Evolutionary conservation across 2,329 filamentous ascomycete species (phyloP).

Genomic region (Colletotrichum higginsianum): DNA sequence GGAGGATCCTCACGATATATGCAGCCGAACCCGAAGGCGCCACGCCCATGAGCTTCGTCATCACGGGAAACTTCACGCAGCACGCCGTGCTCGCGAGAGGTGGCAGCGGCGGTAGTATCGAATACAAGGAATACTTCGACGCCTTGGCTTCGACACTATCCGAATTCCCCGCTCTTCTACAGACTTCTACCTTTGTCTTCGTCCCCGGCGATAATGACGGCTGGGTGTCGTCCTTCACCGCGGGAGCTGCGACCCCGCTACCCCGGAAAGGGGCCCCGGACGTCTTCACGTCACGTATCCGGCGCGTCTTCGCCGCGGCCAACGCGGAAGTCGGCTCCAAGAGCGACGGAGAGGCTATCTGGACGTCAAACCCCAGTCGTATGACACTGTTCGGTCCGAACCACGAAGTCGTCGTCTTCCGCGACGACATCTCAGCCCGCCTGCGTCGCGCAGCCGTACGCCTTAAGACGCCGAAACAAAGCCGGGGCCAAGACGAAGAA

Average conservation of each 20-base stretch:
- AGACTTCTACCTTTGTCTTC: slow-evolving; percentile 88
- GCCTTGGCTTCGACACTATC: slow-evolving; percentile 84
- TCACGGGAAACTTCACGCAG: slow-evolving; percentile 87
- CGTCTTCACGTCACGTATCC: slow-evolving; percentile 89
- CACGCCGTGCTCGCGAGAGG: slow-evolving; percentile 77
- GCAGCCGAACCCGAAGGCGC: slow-evolving; percentile 73
- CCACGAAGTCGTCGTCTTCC: slow-evolving; percentile 88
- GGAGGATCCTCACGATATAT: slow-evolving; percentile 83
- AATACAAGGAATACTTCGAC: slow-evolving; percentile 98
- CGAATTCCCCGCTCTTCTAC: slow-evolving; percentile 86
- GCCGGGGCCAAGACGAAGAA: slow-evolving; percentile 51
- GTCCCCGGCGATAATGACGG: slow-evolving; percentile 97
- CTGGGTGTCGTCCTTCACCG: slow-evolving; percentile 91
- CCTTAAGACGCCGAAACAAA: slow-evolving; percentile 66
- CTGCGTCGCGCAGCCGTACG: slow-evolving; percentile 83
- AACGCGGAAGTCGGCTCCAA: slow-evolving; percentile 74
- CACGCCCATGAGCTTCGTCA: slow-evolving; percentile 83
- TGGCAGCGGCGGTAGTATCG: slow-evolving; percentile 85
- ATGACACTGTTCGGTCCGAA: slow-evolving; percentile 88
- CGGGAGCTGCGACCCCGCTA: slow-evolving; percentile 79
- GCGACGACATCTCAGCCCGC: slow-evolving; percentile 88
- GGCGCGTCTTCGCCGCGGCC: slow-evolving; percentile 83
- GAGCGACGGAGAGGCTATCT: slow-evolving; percentile 79
- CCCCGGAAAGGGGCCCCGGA: slow-evolving; percentile 84
- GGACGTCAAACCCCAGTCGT: slow-evolving; percentile 89